Percentiles rank a stretch among this genome's conserved stretches.
Evolutionary conservation across 139 green algal species (phyloP).

Genomic region (Zygnema cylindricum): DNA sequence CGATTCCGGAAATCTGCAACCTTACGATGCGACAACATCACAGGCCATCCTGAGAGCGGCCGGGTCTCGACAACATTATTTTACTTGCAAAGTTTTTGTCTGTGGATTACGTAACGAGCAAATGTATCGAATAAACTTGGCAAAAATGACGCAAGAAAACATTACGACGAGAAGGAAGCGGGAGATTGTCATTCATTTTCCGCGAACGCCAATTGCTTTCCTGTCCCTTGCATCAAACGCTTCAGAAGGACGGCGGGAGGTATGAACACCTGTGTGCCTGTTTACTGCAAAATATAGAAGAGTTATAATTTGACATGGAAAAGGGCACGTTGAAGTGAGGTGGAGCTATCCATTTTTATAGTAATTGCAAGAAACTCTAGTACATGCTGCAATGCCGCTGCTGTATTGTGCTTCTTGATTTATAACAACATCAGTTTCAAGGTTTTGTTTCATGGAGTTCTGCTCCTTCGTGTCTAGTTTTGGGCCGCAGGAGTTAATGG

Average conservation of each 20-base stretch:
- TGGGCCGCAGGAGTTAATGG: no score
- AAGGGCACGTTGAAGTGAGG: no score
- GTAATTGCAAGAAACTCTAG: no score
- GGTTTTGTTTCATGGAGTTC: no score
- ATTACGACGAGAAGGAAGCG: background rate
- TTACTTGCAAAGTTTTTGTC: background rate
- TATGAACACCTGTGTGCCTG: background rate
- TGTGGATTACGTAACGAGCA: no score
- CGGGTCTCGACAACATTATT: background rate
- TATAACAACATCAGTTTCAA: no score
- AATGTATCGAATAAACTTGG: constrained; percentile 27
- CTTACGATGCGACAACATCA: constrained; percentile 29
- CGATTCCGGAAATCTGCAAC: background rate
- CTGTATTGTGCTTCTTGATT: no score
- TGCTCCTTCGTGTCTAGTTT: no score
- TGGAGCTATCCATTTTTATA: no score
- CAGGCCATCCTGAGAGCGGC: constrained; percentile 15
- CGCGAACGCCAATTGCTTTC: background rate
- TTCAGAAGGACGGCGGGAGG: background rate
- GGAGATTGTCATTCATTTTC: constrained; percentile 23
- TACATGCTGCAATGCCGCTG: no score
- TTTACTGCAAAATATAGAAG: no score
- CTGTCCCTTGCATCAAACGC: background rate
- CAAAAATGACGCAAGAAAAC: constrained; percentile 32
- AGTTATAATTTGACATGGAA: no score